phyloP scores from a whole-genome alignment of 139 green algal genomes.

The Coelastrella sp. region DNA sequence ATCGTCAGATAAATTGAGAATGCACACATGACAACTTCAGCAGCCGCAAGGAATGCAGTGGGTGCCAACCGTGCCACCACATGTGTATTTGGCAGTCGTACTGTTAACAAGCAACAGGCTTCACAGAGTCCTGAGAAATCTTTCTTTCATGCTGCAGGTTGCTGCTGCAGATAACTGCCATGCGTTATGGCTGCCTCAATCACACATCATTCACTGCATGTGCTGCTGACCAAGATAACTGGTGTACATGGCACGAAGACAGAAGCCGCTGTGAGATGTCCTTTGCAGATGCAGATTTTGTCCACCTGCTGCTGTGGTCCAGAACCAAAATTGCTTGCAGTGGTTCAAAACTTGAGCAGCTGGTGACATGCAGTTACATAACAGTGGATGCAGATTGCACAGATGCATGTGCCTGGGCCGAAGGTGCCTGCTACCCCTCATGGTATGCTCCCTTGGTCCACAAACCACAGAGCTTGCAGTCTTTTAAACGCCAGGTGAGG shows the following conservation, averaged over 20 bases:
- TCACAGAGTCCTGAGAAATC: too few relatives aligned
- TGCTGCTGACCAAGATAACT: constrained; percentile 21
- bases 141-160: constrained; percentile 12
- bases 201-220: background rate
- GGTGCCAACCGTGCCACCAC: too few relatives aligned
- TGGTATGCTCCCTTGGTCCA: constrained; percentile 11
- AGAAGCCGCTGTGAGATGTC: background rate
- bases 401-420: background rate
- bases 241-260: constrained; percentile 28
- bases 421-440: constrained; percentile 24
- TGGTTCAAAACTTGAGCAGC: background rate
- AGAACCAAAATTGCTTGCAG: constrained; percentile 4
- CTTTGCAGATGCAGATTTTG: constrained; percentile 33
- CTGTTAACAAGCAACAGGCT: too few relatives aligned
- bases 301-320: constrained; percentile 25
- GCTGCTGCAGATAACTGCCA: constrained; percentile 40
- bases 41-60: too few relatives aligned
- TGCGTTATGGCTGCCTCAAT: constrained; percentile 39
- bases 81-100: too few relatives aligned
- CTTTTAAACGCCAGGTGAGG: constrained; percentile 41
- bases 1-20: too few relatives aligned
- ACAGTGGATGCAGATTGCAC: background rate
- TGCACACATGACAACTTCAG: too few relatives aligned
- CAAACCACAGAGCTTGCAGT: constrained; percentile 16
- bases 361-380: constrained; percentile 16